Evolutionary conservation across 257 asterid genomes (phyloP).

Genomic region (Hygrophila difformis): DNA sequence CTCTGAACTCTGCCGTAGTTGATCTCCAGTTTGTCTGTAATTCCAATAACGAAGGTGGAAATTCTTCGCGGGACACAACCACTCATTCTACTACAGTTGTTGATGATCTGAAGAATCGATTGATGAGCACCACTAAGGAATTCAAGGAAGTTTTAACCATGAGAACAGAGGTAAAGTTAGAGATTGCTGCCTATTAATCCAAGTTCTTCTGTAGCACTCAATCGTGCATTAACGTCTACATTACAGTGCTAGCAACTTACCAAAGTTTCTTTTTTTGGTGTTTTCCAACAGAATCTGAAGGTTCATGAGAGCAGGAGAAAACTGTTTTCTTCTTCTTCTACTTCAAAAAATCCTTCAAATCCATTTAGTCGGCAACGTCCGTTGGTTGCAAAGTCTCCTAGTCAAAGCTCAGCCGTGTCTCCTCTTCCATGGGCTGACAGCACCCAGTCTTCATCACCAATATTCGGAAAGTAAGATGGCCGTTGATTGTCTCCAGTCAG

Average conservation of each 20-base stretch:
- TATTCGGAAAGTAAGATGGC: conserved; percentile 44
- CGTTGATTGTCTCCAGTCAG: not conserved
- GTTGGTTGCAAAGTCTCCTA: conserved; percentile 47
- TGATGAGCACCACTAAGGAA: conserved; percentile 87
- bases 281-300: conserved; percentile 62
- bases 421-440: conserved; percentile 81
- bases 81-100: conserved; percentile 88
- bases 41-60: conserved; percentile 51
- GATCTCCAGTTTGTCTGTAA: conserved; percentile 76
- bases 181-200: conserved; percentile 7
- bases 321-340: conserved; percentile 59
- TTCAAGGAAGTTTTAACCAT: conserved; percentile 89
- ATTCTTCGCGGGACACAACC: conserved; percentile 59
- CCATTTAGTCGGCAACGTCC: conserved; percentile 95
- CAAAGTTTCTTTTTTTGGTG: conserved; percentile 8
- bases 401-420: conserved; percentile 37
- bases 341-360: conserved; percentile 59
- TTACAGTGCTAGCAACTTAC: conserved; percentile 7
- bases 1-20: conserved; percentile 80
- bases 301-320: conserved; percentile 84
- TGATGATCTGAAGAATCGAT: conserved; percentile 82
- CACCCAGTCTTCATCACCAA: conserved; percentile 43
- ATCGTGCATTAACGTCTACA: not conserved
- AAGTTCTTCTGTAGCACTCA: not conserved
- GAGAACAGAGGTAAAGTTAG: conserved; percentile 79